Evolutionary conservation across 164 flowering plant species (phyloP).

Genomic region (Kalanchoe fedtschenkoi): DNA sequence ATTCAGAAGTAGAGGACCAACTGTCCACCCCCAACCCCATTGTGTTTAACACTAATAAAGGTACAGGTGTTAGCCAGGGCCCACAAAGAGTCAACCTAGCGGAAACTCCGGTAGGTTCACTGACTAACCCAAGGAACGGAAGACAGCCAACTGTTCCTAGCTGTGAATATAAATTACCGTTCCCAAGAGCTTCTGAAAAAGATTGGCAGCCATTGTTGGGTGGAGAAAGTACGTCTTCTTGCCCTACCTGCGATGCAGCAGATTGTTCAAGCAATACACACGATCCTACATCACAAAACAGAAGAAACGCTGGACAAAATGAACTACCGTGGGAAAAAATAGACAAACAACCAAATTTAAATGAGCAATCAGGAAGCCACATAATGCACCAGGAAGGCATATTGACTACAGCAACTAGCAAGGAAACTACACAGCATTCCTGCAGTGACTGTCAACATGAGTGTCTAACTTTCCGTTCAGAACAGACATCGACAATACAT

Average conservation of each 20-base stretch:
- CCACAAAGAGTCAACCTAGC: conserved; percentile 6
- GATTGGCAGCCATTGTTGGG: conserved; percentile 10
- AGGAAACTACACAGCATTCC: not conserved
- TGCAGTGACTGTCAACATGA: conserved; percentile 4
- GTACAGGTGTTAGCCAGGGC: not conserved
- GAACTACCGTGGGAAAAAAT: conserved; percentile 8
- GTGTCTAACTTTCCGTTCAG: conserved; percentile 7
- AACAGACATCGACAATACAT: conserved; percentile 8
- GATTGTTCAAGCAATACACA: conserved; percentile 7
- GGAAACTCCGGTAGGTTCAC: conserved; percentile 5
- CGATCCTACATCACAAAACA: conserved; percentile 3
- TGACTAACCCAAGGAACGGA: not conserved
- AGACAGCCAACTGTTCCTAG: conserved; percentile 15
- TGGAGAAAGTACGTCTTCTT: conserved; percentile 22
- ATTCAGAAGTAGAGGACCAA: conserved; percentile 44
- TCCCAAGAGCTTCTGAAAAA: conserved; percentile 13
- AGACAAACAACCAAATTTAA: not conserved
- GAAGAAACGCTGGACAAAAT: conserved; percentile 6
- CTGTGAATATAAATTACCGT: conserved; percentile 14
- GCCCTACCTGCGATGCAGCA: conserved; percentile 17
- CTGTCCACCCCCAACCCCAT: conserved; percentile 8
- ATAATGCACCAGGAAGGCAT: conserved; percentile 7
- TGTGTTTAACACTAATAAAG: conserved; percentile 1
- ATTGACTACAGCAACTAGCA: not conserved
- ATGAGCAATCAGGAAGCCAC: conserved; percentile 3